Evolutionary conservation across 2,329 filamentous ascomycete genomes (phyloP).

Genomic region (Mycogone perniciosa): DNA sequence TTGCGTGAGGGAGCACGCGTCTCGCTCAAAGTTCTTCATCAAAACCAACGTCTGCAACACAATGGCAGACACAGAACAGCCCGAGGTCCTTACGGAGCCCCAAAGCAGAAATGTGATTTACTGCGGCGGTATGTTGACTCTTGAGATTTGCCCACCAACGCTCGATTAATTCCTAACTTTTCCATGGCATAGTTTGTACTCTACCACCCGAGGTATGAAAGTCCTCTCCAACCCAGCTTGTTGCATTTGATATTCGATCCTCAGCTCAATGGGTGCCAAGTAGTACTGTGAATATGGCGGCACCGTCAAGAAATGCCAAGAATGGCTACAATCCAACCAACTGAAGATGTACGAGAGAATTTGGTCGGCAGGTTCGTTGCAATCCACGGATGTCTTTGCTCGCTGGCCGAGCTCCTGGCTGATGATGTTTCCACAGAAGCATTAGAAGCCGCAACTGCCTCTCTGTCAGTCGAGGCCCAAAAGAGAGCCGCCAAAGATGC

Average conservation of each 20-base stretch:
- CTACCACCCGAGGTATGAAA: conserved; percentile 56
- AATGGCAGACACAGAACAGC: conserved; percentile 50
- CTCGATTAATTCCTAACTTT: not conserved
- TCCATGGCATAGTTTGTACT: conserved; percentile 47
- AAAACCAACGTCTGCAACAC: conserved; percentile 20
- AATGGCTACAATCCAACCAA: conserved; percentile 80
- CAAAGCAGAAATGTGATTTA: conserved; percentile 49
- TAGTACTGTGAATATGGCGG: conserved; percentile 99
- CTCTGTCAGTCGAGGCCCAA: conserved; percentile 83
- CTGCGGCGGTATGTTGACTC: conserved; percentile 48
- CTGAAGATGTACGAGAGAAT: conserved; percentile 67
- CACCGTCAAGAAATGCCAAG: conserved; percentile 92
- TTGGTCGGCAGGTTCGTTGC: conserved; percentile 71
- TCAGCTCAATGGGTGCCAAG: conserved; percentile 23
- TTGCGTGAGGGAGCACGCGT: conserved; percentile 21
- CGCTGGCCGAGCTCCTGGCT: too few relatives aligned
- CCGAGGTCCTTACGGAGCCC: conserved; percentile 39
- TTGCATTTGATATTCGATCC: not conserved
- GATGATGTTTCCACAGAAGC: conserved; percentile 50
- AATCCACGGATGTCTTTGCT: not conserved
- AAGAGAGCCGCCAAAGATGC: conserved; percentile 95
- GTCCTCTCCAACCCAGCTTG: not conserved
- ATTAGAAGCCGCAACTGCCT: conserved; percentile 74
- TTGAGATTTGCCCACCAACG: not conserved
- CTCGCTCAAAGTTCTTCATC: conserved; percentile 19